Evolutionary conservation across 1,139 yeast species (phyloP).

Genomic region (Fermentozyma sake): DNA sequence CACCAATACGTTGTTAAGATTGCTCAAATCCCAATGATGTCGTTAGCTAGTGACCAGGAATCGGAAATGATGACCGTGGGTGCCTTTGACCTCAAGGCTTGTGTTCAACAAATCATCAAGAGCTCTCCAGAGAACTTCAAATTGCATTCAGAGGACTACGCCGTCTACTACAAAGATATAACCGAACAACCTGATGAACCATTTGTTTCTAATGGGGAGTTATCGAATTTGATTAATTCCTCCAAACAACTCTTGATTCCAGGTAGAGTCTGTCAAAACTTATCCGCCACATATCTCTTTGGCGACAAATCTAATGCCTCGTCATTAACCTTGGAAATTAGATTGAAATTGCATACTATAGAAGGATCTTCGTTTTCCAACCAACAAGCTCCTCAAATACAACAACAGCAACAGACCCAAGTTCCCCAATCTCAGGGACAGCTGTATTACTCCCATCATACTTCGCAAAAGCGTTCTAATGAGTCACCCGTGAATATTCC

Average conservation of each 20-base stretch:
- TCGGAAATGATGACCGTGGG: conserved; percentile 45
- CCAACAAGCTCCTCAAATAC: conserved; percentile 12
- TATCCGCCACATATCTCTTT: conserved; percentile 49
- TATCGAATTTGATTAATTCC: conserved; percentile 39
- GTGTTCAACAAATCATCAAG: conserved; percentile 46
- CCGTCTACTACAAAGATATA: conserved; percentile 67
- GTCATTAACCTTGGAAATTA: conserved; percentile 60
- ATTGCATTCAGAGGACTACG: conserved; percentile 51
- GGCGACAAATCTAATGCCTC: conserved; percentile 39
- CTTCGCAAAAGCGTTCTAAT: conserved; percentile 3
- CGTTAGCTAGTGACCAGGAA: conserved; percentile 22
- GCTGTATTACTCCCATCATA: not conserved
- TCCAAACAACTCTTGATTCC: conserved; percentile 44
- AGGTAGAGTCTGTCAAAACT: conserved; percentile 69
- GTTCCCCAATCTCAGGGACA: not conserved
- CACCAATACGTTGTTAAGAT: conserved; percentile 43
- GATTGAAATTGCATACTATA: conserved; percentile 52
- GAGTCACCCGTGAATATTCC: conserved; percentile 7
- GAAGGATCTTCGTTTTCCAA: conserved; percentile 11
- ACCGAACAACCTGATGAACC: conserved; percentile 74
- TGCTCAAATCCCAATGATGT: conserved; percentile 36
- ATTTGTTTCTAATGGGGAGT: conserved; percentile 65
- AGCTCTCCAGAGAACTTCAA: conserved; percentile 59
- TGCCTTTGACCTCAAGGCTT: conserved; percentile 50
- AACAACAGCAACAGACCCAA: conserved; percentile 8